A percentile compares a stretch with the other conserved stretches of the same genome.
Evolutionary conservation across 352 stramenopile genomes (phyloP).

Genomic region (Phytophthora uliginosa): DNA sequence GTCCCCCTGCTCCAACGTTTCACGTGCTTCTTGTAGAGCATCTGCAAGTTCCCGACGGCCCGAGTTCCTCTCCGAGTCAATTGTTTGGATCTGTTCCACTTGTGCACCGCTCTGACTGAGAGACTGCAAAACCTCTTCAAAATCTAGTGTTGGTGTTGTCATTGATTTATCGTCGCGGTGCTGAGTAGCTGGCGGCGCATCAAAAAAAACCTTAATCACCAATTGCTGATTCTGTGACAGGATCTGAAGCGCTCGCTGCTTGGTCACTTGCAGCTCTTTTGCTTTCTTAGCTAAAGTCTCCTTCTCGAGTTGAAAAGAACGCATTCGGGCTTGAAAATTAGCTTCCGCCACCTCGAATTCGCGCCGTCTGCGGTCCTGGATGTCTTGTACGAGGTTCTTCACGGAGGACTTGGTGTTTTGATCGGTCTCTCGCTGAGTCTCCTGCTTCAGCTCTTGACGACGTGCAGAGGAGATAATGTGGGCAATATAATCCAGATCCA

Average conservation of each 20-base stretch:
- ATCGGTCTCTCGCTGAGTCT: conserved; percentile 10
- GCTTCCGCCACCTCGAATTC: conserved; percentile 46
- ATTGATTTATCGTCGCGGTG: background rate
- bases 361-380: conserved; percentile 44
- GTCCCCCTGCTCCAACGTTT: conserved; percentile 28
- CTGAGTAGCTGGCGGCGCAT: conserved; percentile 7
- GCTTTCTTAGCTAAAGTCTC: conserved; percentile 40
- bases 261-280: conserved; percentile 45
- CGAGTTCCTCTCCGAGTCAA: conserved; percentile 37
- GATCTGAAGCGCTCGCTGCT: conserved; percentile 63
- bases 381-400: conserved; percentile 38
- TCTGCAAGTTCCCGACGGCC: conserved; percentile 32
- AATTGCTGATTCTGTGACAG: conserved; percentile 69
- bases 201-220: conserved; percentile 61
- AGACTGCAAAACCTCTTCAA: conserved; percentile 47
- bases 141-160: conserved; percentile 37
- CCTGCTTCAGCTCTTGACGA: conserved; percentile 14
- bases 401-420: conserved; percentile 15
- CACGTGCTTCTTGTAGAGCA: conserved; percentile 40
- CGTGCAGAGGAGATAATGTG: conserved; percentile 41
- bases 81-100: conserved; percentile 36
- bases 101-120: conserved; percentile 48
- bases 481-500: conserved; percentile 61
- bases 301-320: conserved; percentile 52
- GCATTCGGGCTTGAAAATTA: conserved; percentile 47